A percentile compares a stretch with the other conserved stretches of the same genome.
Evolutionary conservation across 257 asterid genomes (phyloP).

Genomic region (Plantago ovata): DNA sequence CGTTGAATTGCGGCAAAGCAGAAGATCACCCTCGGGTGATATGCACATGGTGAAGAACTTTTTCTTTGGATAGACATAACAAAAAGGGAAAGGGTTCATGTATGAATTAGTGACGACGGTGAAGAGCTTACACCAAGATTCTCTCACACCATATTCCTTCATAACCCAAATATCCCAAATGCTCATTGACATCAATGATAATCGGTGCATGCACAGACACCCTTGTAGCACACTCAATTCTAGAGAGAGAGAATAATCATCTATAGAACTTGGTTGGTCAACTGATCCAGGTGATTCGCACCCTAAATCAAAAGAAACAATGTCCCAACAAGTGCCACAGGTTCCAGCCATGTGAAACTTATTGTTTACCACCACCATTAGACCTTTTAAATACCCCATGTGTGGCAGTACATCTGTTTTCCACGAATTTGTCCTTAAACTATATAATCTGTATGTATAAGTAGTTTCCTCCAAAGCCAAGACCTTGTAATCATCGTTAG

Average conservation of each 20-base stretch:
- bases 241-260: not conserved
- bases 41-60: not conserved
- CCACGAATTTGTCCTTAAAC: conserved; percentile 1
- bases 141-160: conserved; percentile 1
- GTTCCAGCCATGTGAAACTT: not conserved
- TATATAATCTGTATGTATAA: not conserved
- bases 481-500: not conserved
- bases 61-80: not conserved
- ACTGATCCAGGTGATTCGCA: not conserved
- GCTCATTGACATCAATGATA: not conserved
- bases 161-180: not conserved
- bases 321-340: not conserved
- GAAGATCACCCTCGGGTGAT: not conserved
- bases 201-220: not conserved
- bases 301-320: not conserved
- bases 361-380: not conserved
- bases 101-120: not conserved
- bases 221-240: not conserved
- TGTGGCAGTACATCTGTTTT: not conserved
- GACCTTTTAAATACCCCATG: not conserved
- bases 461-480: not conserved
- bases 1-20: not conserved
- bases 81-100: too few relatives aligned
- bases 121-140: not conserved
- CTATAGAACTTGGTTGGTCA: not conserved